These are phyloP conservation scores for Takashimella koratensis DNA, from an alignment of 1,284 basidiomycete genomes.

Conservation along the genomic window DNA sequence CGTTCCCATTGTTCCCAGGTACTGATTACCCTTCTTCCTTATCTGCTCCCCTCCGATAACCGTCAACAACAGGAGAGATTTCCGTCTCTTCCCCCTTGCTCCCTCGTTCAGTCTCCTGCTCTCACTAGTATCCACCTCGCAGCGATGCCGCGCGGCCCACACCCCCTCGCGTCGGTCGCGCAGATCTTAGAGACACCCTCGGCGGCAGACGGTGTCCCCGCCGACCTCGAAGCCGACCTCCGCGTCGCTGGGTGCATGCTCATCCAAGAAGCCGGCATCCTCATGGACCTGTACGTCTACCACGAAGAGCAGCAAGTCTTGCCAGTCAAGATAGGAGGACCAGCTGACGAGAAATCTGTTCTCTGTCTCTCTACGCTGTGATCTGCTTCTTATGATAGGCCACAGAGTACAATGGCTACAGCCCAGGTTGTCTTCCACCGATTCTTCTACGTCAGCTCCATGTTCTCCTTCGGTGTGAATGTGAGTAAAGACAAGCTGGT, in stretches of 20 bases:
- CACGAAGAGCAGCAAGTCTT: background rate
- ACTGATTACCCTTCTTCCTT: no score
- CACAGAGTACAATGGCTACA: slow-evolving; percentile 92
- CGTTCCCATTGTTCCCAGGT: no score
- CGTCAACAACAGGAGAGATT: background rate
- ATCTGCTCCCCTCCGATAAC: no score
- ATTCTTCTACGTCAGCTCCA: slow-evolving; percentile 93
- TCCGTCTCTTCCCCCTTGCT: background rate
- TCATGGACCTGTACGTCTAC: slow-evolving; percentile 72
- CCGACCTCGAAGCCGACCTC: slow-evolving; percentile 77
- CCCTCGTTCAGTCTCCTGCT: no score
- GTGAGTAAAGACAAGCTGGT: no score
- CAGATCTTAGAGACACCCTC: slow-evolving; percentile 81
- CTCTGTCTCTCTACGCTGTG: no score
- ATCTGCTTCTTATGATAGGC: no score
- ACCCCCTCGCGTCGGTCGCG: slow-evolving; percentile 75
- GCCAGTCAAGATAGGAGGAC: background rate
- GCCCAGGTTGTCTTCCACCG: slow-evolving; percentile 95
- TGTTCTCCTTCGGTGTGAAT: slow-evolving; percentile 86
- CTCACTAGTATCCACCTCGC: background rate
- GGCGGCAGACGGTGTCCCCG: slow-evolving; percentile 70
- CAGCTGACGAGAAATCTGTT: background rate
- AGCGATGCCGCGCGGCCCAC: slow-evolving; percentile 60
- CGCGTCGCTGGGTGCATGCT: slow-evolving; percentile 84
- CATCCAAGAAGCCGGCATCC: slow-evolving; percentile 88